Evolutionary conservation across 192 early-diverging fungal species (phyloP).

Genomic region (Obelidium mucronatum): DNA sequence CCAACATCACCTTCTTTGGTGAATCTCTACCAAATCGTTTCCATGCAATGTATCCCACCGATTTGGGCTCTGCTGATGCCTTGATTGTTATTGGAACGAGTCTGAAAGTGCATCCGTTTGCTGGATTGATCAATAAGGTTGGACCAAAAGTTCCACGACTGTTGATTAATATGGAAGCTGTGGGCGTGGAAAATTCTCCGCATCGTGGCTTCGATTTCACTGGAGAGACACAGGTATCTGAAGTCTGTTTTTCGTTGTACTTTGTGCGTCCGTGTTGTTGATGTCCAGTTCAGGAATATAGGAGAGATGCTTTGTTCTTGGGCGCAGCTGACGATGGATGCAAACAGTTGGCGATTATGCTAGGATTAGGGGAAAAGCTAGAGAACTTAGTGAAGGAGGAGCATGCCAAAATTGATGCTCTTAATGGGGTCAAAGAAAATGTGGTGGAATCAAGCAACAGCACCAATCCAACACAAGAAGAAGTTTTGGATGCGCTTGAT

Average conservation of each 20-base stretch:
- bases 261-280: neutral
- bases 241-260: neutral
- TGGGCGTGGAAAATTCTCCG: slow-evolving; percentile 53
- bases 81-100: slow-evolving; percentile 95
- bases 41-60: slow-evolving; percentile 4
- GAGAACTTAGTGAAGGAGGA: slow-evolving; percentile 26
- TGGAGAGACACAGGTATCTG: slow-evolving; percentile 27
- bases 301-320: slow-evolving; percentile 79
- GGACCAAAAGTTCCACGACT: slow-evolving; percentile 74
- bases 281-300: slow-evolving; percentile 47
- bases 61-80: slow-evolving; percentile 71
- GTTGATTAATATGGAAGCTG: slow-evolving; percentile 88
- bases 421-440: neutral
- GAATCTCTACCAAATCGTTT: slow-evolving; percentile 86
- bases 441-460: no score
- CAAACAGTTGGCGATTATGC: slow-evolving; percentile 66
- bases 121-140: slow-evolving; percentile 75
- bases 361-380: slow-evolving; percentile 75
- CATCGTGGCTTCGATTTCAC: slow-evolving; percentile 34
- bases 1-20: slow-evolving; percentile 97
- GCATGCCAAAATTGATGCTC: slow-evolving; percentile 17
- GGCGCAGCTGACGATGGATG: slow-evolving; percentile 87
- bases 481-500: neutral
- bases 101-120: slow-evolving; percentile 91
- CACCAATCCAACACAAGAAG: no score